These are phyloP conservation scores for Auricularia auricula-judae DNA, from an alignment of 768 basidiomycete species.

Conservation along the genomic window DNA sequence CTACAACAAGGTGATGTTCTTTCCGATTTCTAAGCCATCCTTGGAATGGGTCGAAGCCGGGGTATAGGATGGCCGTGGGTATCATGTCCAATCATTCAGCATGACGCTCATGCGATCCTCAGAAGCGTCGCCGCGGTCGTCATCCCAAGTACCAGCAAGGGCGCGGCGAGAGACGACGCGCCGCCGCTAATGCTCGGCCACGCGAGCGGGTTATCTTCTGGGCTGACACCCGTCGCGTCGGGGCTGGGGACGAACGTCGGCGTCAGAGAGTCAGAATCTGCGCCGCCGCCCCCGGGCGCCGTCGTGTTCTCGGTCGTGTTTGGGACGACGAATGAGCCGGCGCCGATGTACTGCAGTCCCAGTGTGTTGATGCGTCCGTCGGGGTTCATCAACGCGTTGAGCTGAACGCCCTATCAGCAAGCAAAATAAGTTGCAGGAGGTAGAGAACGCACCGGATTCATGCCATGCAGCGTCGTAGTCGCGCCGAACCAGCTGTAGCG, in stretches of 20 bases:
- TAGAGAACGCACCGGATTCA: slow-evolving; percentile 30
- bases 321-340: background rate
- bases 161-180: too few species aligned
- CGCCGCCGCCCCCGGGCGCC: background rate
- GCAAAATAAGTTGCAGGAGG: background rate
- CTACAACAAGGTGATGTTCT: too few species aligned
- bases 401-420: slow-evolving; percentile 15
- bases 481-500: slow-evolving; percentile 55
- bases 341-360: slow-evolving; percentile 37
- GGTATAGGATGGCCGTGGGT: too few species aligned
- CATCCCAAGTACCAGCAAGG: too few species aligned
- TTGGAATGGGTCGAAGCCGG: too few species aligned
- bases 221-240: background rate
- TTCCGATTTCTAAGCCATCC: too few species aligned
- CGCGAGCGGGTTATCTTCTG: background rate
- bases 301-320: background rate
- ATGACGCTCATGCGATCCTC: too few species aligned
- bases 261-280: background rate
- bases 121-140: too few species aligned
- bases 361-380: slow-evolving; percentile 35
- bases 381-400: slow-evolving; percentile 32
- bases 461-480: slow-evolving; percentile 36
- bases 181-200: background rate
- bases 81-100: too few species aligned
- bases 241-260: background rate